Conservation (phyloP, 1,284 basidiomycete genomes). For the Sanghuangporus weigelae region DNA sequence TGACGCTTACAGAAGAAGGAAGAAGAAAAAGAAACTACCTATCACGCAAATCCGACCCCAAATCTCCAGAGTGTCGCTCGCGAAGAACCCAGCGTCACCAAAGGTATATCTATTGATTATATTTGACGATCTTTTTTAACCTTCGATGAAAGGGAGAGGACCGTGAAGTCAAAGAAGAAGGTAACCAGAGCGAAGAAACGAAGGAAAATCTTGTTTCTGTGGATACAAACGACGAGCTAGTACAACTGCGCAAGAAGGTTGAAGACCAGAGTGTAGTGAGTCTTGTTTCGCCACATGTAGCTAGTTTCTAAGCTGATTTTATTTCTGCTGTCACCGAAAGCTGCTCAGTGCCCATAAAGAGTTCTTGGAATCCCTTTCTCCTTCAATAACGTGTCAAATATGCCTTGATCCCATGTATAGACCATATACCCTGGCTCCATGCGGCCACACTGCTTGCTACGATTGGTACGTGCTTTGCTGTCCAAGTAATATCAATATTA, state of each 20-base stretch:
- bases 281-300: background rate
- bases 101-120: conserved; percentile 1
- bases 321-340: background rate
- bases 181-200: background rate
- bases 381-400: conserved; percentile 57
- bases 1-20: conserved; percentile 3
- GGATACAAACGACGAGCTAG: background rate
- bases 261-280: conserved; percentile 7
- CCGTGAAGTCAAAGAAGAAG: background rate
- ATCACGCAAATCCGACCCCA: background rate
- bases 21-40: conserved; percentile 7
- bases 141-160: conserved; percentile 9
- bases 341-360: conserved; percentile 9
- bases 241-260: background rate
- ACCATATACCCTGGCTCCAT: conserved; percentile 66
- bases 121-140: background rate
- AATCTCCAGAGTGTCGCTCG: background rate
- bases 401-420: conserved; percentile 66
- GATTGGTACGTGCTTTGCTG: conserved; percentile 11
- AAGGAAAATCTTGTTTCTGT: background rate
- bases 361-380: conserved; percentile 5
- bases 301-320: background rate
- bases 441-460: conserved; percentile 70
- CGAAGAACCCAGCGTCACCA: background rate
- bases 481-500: background rate